phyloP scores from a whole-genome alignment of 179 eudicot species.

The Silene noctiflora region DNA sequence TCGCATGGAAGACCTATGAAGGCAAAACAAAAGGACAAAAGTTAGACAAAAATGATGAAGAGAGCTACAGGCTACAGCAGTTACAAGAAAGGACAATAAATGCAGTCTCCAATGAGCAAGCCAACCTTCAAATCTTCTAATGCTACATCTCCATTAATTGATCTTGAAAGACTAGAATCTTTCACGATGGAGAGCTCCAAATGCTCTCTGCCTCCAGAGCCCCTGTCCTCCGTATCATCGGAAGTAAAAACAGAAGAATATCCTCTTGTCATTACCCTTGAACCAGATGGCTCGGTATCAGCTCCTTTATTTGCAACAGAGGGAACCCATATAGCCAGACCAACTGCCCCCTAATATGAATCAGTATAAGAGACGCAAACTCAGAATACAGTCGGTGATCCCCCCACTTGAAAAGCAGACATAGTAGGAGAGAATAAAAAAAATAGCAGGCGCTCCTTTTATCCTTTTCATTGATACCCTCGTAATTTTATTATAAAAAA shows the following conservation, averaged over 20 bases:
- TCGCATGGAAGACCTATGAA: slow-evolving; percentile 71
- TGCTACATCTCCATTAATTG: slow-evolving; percentile 48
- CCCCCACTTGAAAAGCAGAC: background rate
- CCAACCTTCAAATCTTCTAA: slow-evolving; percentile 77
- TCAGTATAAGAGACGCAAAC: slow-evolving; percentile 18
- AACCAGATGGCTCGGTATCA: slow-evolving; percentile 49
- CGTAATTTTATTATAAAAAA: background rate
- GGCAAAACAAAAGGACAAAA: slow-evolving; percentile 14
- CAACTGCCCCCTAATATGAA: slow-evolving; percentile 85
- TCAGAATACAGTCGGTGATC: slow-evolving; percentile 1
- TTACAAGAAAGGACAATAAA: slow-evolving; percentile 6
- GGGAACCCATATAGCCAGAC: slow-evolving; percentile 99
- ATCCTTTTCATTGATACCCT: background rate
- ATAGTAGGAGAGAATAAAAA: background rate
- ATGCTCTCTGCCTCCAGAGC: slow-evolving; percentile 38
- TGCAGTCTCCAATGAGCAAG: background rate
- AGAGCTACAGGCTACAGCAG: background rate
- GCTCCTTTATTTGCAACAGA: slow-evolving; percentile 70
- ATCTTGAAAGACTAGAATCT: slow-evolving; percentile 38
- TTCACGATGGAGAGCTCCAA: slow-evolving; percentile 69
- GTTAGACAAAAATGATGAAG: slow-evolving; percentile 15
- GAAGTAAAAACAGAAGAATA: slow-evolving; percentile 54
- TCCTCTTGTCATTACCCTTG: slow-evolving; percentile 49
- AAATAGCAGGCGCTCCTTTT: background rate
- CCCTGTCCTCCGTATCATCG: slow-evolving; percentile 49